A percentile compares a stretch with the other conserved stretches of the same genome.
phyloP scores from a whole-genome alignment of 179 eudicot genomes.

The Heliamphora pulchella region DNA sequence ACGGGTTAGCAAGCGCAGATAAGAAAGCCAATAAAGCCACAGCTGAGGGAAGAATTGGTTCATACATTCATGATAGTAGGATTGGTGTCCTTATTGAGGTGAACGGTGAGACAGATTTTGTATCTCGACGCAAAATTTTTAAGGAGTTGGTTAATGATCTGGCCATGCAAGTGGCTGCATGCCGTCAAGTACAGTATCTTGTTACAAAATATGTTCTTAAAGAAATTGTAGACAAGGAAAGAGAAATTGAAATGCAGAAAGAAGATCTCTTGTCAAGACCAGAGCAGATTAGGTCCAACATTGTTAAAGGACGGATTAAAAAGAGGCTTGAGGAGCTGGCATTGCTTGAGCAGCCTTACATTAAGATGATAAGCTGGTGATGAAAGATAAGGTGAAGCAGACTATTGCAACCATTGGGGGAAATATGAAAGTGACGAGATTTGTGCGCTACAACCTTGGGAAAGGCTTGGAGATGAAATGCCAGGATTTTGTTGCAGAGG shows the following conservation, averaged over 20 bases:
- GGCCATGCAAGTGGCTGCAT: conserved; percentile 99
- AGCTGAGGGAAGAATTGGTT: conserved; percentile 91
- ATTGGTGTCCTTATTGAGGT: conserved; percentile 88
- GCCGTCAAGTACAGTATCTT: conserved; percentile 85
- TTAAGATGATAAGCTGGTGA: conserved; percentile 80
- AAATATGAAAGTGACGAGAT: conserved; percentile 83
- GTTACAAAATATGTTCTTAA: conserved; percentile 70
- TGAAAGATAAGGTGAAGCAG: conserved; percentile 86
- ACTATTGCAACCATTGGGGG: conserved; percentile 89
- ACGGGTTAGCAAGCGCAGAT: conserved; percentile 93
- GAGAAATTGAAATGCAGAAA: conserved; percentile 82
- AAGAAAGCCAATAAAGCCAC: conserved; percentile 85
- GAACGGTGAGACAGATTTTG: conserved; percentile 92
- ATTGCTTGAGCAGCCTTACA: conserved; percentile 86
- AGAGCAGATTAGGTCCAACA: conserved; percentile 78
- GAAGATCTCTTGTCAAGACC: conserved; percentile 89
- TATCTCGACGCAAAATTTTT: conserved; percentile 88
- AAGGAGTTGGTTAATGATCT: conserved; percentile 77
- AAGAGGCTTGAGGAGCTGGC: conserved; percentile 92
- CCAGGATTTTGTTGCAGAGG: conserved; percentile 95
- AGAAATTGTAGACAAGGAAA: conserved; percentile 69
- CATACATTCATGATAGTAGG: conserved; percentile 87
- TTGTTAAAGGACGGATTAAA: conserved; percentile 81
- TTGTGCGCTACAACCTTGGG: conserved; percentile 72
- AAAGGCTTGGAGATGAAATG: conserved; percentile 89